Evolutionary conservation across 2,329 filamentous ascomycete genomes (phyloP).

Genomic region (Pseudocercospora vitis): DNA sequence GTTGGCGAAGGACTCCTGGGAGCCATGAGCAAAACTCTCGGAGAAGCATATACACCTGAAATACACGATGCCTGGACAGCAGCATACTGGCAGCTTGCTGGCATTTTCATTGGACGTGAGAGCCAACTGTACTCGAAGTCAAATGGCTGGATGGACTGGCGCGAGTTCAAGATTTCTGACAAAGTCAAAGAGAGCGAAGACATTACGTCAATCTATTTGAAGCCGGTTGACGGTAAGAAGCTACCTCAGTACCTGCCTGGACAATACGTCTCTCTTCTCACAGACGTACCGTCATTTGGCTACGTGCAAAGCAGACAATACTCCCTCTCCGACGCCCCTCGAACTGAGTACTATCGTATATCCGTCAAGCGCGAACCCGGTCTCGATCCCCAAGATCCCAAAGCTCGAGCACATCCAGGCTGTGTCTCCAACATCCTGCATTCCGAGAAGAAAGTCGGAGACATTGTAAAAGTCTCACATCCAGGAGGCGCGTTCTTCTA

Average conservation of each 20-base stretch:
- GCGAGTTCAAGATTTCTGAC: conserved; percentile 63
- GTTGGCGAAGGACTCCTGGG: conserved; percentile 68
- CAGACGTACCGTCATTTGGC: conserved; percentile 60
- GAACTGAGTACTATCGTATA: conserved; percentile 64
- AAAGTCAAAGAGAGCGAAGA: conserved; percentile 67
- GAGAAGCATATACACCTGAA: conserved; percentile 64
- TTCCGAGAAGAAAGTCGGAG: conserved; percentile 60
- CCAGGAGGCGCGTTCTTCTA: conserved; percentile 63
- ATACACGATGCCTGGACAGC: conserved; percentile 67
- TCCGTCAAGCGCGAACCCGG: conserved; percentile 68
- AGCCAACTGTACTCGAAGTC: conserved; percentile 61
- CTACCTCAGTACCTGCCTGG: conserved; percentile 67
- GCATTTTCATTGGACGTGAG: conserved; percentile 69
- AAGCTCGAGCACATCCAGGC: too few species aligned
- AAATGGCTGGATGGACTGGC: conserved; percentile 65
- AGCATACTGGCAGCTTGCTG: conserved; percentile 71
- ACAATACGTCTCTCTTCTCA: conserved; percentile 68
- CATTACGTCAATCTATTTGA: conserved; percentile 70
- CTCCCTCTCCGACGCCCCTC: conserved; percentile 66
- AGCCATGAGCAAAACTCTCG: conserved; percentile 67
- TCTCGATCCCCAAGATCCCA: conserved; percentile 47
- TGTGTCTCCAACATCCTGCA: conserved; percentile 70
- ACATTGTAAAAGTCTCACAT: conserved; percentile 64
- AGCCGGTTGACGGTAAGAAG: conserved; percentile 60
- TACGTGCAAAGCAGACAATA: conserved; percentile 69